A percentile compares a stretch with the other conserved stretches of the same genome.
Conservation (phyloP, 2,329 filamentous ascomycete genomes). For the Ascochyta clinopodiicola region DNA sequence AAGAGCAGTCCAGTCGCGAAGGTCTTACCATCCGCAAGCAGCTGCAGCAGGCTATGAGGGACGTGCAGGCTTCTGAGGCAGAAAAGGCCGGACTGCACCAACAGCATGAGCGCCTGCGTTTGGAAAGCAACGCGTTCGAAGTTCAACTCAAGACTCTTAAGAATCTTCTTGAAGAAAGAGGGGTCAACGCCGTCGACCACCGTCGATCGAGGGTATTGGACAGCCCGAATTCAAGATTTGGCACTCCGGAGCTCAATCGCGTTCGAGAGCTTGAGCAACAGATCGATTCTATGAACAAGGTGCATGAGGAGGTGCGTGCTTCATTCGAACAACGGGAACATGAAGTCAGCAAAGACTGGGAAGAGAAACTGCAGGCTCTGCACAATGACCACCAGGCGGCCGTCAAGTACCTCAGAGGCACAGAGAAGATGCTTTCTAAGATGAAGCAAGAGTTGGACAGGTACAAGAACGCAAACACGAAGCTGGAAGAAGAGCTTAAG, state of each 20-base stretch:
- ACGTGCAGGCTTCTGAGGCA: conserved; percentile 80
- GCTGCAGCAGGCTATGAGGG: conserved; percentile 81
- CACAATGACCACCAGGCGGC: conserved; percentile 98
- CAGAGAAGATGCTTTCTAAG: conserved; percentile 98
- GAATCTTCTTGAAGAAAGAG: conserved; percentile 87
- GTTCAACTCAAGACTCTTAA: conserved; percentile 94
- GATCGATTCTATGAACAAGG: conserved; percentile 75
- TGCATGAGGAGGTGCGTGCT: conserved; percentile 84
- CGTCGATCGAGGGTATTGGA: conserved; percentile 75
- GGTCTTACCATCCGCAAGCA: conserved; percentile 89
- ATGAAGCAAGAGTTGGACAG: conserved; percentile 97
- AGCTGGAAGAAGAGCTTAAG: conserved; percentile 83
- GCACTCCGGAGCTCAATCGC: conserved; percentile 78
- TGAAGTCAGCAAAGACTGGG: conserved; percentile 86
- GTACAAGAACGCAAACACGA: conserved; percentile 85
- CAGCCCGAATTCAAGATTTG: conserved; percentile 75
- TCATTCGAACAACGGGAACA: conserved; percentile 80
- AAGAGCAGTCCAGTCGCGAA: conserved; percentile 95
- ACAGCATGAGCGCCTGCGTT: conserved; percentile 82
- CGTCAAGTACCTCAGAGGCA: conserved; percentile 97
- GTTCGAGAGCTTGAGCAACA: conserved; percentile 88
- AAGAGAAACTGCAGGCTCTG: conserved; percentile 90
- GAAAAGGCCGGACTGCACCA: conserved; percentile 83
- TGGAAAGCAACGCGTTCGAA: conserved; percentile 90
- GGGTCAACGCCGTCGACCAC: conserved; percentile 77